Evolutionary conservation across 345 rosid species (phyloP), one percentile per base, ranked within the genome.

Genomic region (Crucihimalaya himalaica): DNA sequence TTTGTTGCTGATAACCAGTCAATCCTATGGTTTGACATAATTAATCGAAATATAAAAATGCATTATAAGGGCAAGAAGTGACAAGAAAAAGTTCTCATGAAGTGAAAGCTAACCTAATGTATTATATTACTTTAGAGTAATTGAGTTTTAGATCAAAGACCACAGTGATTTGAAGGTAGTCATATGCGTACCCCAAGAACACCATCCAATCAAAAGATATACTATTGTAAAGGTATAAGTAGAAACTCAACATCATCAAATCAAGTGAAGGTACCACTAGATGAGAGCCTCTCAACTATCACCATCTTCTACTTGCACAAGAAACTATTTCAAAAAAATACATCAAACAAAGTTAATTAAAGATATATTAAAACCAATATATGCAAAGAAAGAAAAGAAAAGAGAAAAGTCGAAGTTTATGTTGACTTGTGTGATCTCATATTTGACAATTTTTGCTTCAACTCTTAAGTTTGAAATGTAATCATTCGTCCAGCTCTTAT

Each of bases 391-490:
- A 46, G 15, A 57, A 15, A 5, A 8, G 37, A n/a, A n/a, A 56
- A 25, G 72, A 65, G 47, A 66, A 56, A 74, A 37, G 28, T 57
- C 9, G 59, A 74, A 27, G 60, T 47, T 54, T 54, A 14, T 59
- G 52, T 75, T 75, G 74, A 68, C 74, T 53, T 61, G 63, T 68
- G 43, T 32, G 70, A 62, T 62, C 70, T 62, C 65, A 54, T 43
- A 21, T 37, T 75, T 75, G 73, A 66, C 52, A 57, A 69, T 31
- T n/a, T 12, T 55, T 2, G 39, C 43, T 18, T 42, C 1, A 28
- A 42, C 21, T 37, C 51, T 43, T 58, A 19, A 9, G n/a, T 28
- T 55, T 56, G 29, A 55, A 65, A 66, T 10, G 8, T 66, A 58
- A 48, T n/a, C 25, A 61, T 52, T 31, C 14, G 18, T 68, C 63